Percentiles rank a stretch among this genome's conserved stretches.
phyloP scores from a whole-genome alignment of 2,329 filamentous ascomycete species.

The Nemania sp. region DNA sequence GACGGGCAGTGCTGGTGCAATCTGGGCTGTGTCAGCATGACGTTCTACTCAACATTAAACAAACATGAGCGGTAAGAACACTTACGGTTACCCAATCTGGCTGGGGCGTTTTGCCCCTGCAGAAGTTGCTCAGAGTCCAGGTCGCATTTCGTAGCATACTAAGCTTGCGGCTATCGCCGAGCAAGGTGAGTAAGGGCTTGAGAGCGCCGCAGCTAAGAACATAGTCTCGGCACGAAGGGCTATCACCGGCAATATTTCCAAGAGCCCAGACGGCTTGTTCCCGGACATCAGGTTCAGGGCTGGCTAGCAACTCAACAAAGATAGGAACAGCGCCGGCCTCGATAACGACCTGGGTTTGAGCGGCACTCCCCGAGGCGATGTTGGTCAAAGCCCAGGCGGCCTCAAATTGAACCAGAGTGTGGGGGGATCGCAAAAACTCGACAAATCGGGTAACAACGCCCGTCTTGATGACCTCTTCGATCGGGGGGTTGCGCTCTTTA shows the following conservation, averaged over 20 bases:
- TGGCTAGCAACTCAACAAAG: conserved; percentile 93
- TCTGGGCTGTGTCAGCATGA: conserved; percentile 57
- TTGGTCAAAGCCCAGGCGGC: conserved; percentile 99
- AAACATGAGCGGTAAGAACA: conserved; percentile 31
- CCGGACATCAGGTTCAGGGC: conserved; percentile 95
- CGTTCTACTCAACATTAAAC: background rate
- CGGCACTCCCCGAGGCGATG: conserved; percentile 95
- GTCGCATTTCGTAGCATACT: conserved; percentile 99
- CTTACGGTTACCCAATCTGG: conserved; percentile 95
- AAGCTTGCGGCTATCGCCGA: conserved; percentile 96
- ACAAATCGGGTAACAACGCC: conserved; percentile 97
- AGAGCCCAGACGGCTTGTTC: conserved; percentile 99
- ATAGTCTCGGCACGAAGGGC: conserved; percentile 95
- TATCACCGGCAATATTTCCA: conserved; percentile 98
- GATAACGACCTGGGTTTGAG: conserved; percentile 98
- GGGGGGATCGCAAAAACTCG: conserved; percentile 95
- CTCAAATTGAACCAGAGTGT: conserved; percentile 98
- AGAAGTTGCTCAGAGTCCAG: conserved; percentile 99
- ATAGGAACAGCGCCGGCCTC: conserved; percentile 98
- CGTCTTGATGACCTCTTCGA: conserved; percentile 99
- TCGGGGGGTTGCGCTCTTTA: conserved; percentile 98
- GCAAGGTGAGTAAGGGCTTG: conserved; percentile 83
- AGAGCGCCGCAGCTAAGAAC: conserved; percentile 90
- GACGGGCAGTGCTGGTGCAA: conserved; percentile 90
- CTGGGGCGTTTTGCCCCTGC: conserved; percentile 98